These are phyloP conservation scores for Echinosophora koreensis DNA, from an alignment of 306 rosid genomes.

Conservation along the genomic window DNA sequence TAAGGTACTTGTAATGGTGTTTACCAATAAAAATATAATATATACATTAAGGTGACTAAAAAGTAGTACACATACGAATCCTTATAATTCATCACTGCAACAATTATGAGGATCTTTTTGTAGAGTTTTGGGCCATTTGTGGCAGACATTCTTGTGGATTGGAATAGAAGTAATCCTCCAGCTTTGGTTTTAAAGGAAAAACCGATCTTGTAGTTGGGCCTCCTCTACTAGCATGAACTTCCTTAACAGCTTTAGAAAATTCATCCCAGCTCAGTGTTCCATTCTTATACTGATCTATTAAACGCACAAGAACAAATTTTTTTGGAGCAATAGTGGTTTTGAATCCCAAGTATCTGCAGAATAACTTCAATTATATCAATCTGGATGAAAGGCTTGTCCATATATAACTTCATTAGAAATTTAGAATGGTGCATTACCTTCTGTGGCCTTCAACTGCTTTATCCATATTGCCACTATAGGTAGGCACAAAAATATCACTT, in stretches of 20 bases:
- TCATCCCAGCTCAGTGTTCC: constrained; percentile 63
- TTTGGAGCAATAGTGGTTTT: constrained; percentile 62
- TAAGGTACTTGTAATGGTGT: no score
- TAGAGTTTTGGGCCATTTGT: not conserved
- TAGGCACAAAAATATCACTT: constrained; percentile 74
- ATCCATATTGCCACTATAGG: constrained; percentile 77
- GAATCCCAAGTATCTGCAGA: constrained; percentile 67
- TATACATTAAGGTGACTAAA: no score
- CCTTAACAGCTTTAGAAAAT: constrained; percentile 58
- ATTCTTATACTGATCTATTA: constrained; percentile 58
- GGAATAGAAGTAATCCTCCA: constrained; percentile 78
- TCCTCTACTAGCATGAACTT: constrained; percentile 62
- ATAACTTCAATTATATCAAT: not conserved
- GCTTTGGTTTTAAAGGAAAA: constrained; percentile 55
- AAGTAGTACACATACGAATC: no score
- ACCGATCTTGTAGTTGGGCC: constrained; percentile 55
- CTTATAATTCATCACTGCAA: no score
- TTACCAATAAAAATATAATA: no score
- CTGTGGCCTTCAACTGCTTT: constrained; percentile 79
- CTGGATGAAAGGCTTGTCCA: not conserved
- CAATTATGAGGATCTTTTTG: not conserved
- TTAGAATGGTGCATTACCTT: constrained; percentile 46
- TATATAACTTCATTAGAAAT: not conserved
- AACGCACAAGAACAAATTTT: constrained; percentile 59
- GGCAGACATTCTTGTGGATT: constrained; percentile 68